Conservation (phyloP, 2,329 filamentous ascomycete genomes). For the Dothidotthia symphoricarpi region DNA sequence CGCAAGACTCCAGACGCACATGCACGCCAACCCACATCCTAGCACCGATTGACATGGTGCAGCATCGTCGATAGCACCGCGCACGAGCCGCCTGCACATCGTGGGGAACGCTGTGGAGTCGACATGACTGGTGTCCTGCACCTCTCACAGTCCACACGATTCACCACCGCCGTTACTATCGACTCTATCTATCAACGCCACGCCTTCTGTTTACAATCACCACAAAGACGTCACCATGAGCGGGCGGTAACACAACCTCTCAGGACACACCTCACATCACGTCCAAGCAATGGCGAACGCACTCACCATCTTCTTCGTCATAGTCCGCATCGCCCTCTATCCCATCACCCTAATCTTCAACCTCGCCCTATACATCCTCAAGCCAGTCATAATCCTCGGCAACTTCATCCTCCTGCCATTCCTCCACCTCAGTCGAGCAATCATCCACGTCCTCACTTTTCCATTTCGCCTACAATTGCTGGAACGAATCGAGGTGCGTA, state of each 20-base stretch:
- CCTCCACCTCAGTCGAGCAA: slow-evolving; percentile 46
- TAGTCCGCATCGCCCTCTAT: slow-evolving; percentile 9
- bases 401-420: slow-evolving; percentile 53
- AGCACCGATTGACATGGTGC: background rate
- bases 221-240: slow-evolving; percentile 8
- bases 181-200: background rate
- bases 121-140: too few relatives aligned
- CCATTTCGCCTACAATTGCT: slow-evolving; percentile 50
- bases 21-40: background rate
- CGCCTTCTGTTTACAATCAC: too few relatives aligned
- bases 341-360: background rate
- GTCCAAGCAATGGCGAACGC: slow-evolving; percentile 29
- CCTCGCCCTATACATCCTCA: slow-evolving; percentile 28
- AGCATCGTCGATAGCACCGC: background rate
- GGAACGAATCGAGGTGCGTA: slow-evolving; percentile 56
- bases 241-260: slow-evolving; percentile 5
- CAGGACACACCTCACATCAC: background rate
- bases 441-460: slow-evolving; percentile 45
- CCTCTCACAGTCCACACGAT: too few relatives aligned
- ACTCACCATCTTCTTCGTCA: slow-evolving; percentile 26
- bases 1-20: background rate
- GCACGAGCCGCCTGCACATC: slow-evolving; percentile 17
- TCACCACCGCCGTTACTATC: background rate
- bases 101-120: slow-evolving; percentile 2
- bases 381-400: slow-evolving; percentile 50